phyloP scores from a whole-genome alignment of 164 flowering plant genomes.

The Santalum album region DNA sequence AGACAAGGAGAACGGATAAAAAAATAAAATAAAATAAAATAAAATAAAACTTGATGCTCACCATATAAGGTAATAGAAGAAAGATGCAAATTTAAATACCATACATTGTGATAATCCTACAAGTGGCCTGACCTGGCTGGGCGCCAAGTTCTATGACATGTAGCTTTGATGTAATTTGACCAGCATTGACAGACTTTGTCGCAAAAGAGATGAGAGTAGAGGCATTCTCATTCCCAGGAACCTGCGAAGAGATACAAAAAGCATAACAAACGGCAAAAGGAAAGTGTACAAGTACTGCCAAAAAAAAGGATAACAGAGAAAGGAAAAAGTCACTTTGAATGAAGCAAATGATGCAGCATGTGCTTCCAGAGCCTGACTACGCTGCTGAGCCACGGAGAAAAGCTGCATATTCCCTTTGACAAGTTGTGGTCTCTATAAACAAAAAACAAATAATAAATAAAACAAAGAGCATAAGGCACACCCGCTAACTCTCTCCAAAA shows the following conservation, averaged over 20 bases:
- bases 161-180: slow-evolving; percentile 84
- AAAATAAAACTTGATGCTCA: too few relatives aligned
- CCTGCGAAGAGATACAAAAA: slow-evolving; percentile 55
- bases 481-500: too few relatives aligned
- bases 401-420: slow-evolving; percentile 99
- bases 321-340: slow-evolving; percentile 42
- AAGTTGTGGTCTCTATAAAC: slow-evolving; percentile 73
- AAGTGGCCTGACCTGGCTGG: slow-evolving; percentile 59
- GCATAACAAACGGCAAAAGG: too few relatives aligned
- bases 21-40: too few relatives aligned
- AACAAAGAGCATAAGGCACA: too few relatives aligned
- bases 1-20: too few relatives aligned
- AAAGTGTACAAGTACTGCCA: neutral
- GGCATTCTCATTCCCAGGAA: slow-evolving; percentile 83
- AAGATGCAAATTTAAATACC: neutral
- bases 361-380: slow-evolving; percentile 99
- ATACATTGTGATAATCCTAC: neutral
- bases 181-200: slow-evolving; percentile 80
- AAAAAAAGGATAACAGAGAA: neutral
- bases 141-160: slow-evolving; percentile 99
- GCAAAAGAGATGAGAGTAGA: slow-evolving; percentile 83
- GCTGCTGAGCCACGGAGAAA: slow-evolving; percentile 94
- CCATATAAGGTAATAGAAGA: neutral
- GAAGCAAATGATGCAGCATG: slow-evolving; percentile 96
- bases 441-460: slow-evolving; percentile 1